These are phyloP conservation scores for Orbilia ellipsospora DNA, from an alignment of 2,329 filamentous ascomycete genomes.

Conservation along the genomic window DNA sequence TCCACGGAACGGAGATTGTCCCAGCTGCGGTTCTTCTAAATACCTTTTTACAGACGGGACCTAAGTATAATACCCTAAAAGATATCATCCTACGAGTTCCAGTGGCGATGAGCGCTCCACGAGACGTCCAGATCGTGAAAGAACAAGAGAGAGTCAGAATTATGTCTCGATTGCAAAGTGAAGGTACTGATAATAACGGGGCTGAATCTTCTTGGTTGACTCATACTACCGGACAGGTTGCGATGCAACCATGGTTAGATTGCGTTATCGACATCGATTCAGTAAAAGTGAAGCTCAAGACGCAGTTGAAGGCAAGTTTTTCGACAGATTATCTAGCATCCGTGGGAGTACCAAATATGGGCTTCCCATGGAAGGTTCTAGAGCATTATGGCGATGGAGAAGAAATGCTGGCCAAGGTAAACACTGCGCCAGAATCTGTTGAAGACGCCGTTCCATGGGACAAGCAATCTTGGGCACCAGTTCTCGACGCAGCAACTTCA, in stretches of 20 bases:
- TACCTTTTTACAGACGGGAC: slow-evolving; percentile 61
- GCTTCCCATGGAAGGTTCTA: slow-evolving; percentile 63
- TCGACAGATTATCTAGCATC: slow-evolving; percentile 62
- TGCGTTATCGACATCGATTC: no score
- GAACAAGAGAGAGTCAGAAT: slow-evolving; percentile 60
- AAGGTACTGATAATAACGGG: neutral
- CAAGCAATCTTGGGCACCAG: slow-evolving; percentile 62
- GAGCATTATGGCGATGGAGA: slow-evolving; percentile 62
- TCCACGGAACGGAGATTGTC: slow-evolving; percentile 64
- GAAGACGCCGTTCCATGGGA: slow-evolving; percentile 59
- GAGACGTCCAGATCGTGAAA: slow-evolving; percentile 62
- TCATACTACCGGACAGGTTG: neutral
- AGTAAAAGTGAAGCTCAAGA: slow-evolving; percentile 42
- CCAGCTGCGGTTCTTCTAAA: slow-evolving; percentile 64
- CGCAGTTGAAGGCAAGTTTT: slow-evolving; percentile 59
- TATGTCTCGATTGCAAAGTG: slow-evolving; percentile 60
- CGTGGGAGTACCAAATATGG: slow-evolving; percentile 63
- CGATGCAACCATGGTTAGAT: neutral
- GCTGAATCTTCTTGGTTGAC: neutral
- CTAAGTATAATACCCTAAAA: slow-evolving; percentile 58
- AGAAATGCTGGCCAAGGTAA: slow-evolving; percentile 64
- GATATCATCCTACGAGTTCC: slow-evolving; percentile 62
- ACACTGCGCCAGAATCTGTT: slow-evolving; percentile 57
- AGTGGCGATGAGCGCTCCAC: slow-evolving; percentile 61
- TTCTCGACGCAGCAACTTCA: slow-evolving; percentile 64